phyloP scores from a whole-genome alignment of 495 filamentous ascomycete species.

The Eremomyces bilateralis region DNA sequence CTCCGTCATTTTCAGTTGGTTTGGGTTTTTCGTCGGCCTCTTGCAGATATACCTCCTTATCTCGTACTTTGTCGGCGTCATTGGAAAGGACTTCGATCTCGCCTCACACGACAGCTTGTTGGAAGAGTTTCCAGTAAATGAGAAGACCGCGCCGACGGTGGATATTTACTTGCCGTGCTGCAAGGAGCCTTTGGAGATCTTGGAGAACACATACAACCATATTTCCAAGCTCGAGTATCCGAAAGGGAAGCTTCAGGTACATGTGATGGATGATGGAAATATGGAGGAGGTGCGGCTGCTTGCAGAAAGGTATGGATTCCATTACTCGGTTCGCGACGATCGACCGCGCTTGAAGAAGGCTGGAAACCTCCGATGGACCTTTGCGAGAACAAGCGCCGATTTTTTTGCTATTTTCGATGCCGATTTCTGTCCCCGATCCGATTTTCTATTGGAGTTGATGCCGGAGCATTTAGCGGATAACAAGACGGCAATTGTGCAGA shows the following conservation, averaged over 20 bases:
- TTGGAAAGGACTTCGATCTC: slow-evolving; percentile 12
- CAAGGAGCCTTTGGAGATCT: slow-evolving; percentile 13
- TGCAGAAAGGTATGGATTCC: slow-evolving; percentile 10
- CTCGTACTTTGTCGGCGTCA: slow-evolving; percentile 11
- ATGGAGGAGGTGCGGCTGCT: slow-evolving; percentile 9
- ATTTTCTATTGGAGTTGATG: slow-evolving; percentile 13
- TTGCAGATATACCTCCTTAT: slow-evolving; percentile 13
- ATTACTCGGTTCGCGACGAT: slow-evolving; percentile 12
- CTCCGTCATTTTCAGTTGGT: slow-evolving; percentile 11
- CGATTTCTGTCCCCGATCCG: slow-evolving; percentile 15
- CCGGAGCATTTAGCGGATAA: slow-evolving; percentile 9
- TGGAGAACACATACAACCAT: slow-evolving; percentile 15
- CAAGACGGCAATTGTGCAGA: slow-evolving; percentile 13
- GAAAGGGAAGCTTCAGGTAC: slow-evolving; percentile 8
- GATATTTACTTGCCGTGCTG: slow-evolving; percentile 17
- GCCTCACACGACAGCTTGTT: slow-evolving; percentile 10
- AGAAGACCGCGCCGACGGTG: slow-evolving; percentile 11
- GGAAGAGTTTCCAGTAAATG: slow-evolving; percentile 3
- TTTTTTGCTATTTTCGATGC: slow-evolving; percentile 16
- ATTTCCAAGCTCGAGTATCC: slow-evolving; percentile 11
- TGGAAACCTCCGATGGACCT: slow-evolving; percentile 15
- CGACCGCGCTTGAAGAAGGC: slow-evolving; percentile 14
- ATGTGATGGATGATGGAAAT: slow-evolving; percentile 14
- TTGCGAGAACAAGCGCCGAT: slow-evolving; percentile 10
- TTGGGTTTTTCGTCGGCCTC: slow-evolving; percentile 7